Base-by-base conservation (phyloP, 2,329 filamentous ascomycete genomes). In the Diaporthe nobilis region DNA sequence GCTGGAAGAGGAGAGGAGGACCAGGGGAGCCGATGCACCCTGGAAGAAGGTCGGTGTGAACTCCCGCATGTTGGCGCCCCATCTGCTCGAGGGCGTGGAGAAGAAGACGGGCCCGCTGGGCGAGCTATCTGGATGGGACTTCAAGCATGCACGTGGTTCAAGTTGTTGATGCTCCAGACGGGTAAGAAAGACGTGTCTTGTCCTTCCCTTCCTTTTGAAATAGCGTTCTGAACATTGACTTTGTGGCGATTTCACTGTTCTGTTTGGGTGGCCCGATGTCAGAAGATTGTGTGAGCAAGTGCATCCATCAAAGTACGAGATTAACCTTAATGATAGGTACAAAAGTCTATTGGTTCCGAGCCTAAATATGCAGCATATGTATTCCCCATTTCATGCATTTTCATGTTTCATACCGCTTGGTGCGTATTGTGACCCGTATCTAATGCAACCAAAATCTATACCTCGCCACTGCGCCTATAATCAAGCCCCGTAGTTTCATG, bases 51-150 rank as follows among this genome's bases (percentile, higher is more conserved):
- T 65, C n/a, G 71, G 71, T 13, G 58, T 73, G 34, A 73, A 73
- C 39, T 73, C 44, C n/a, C 58, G 71, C 2, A 73, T 73, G 71
- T 5, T 73, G 8, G 25, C 49, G 13, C 49, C 31, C 4, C 31
- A 53, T 13, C 9, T 73, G 25, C 37, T 73, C 12, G 71, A 73
- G 25, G 71, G 71, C 1, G 71, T 73, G 25, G 71, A 65, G 47
- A 65, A 44, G 49, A 65, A 44, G 20, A 57, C 25, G 7, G 71
- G 58, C 2, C 49, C 39, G n/a, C 22, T 61, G 5, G 39, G 71
- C 5, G 58, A 65, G 31, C 47, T 73, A 17, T 34, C 60, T 4
- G 37, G 37, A 0, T 49, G 42, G 70, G 31, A 58, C 22, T 72
- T 42, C 53, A 49, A 22, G n/a, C 47, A 53, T 13, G 15, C 13